phyloP scores from a whole-genome alignment of 139 green algal genomes.

The Chlamydomonas sp. region DNA sequence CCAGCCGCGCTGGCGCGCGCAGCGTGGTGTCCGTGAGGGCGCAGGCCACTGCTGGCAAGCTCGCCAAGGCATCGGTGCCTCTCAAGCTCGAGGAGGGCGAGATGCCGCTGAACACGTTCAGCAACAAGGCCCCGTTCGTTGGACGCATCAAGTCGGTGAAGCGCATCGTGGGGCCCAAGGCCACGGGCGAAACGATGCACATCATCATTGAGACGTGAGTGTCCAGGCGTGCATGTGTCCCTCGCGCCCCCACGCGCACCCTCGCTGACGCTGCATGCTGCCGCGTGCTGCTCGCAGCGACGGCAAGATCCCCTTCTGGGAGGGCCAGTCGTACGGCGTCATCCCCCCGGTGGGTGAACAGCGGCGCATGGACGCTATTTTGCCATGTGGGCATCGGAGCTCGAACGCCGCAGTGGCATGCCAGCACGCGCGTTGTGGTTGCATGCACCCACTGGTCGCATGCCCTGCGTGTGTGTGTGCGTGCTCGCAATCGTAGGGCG shows the following conservation, averaged over 20 bases:
- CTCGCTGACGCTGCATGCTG: too few species aligned
- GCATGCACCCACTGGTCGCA: too few species aligned
- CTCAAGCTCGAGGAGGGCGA: constrained; percentile 50
- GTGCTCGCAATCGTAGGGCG: constrained; percentile 75
- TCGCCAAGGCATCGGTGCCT: constrained; percentile 26
- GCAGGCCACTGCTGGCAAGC: constrained; percentile 12
- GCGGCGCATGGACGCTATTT: neutral
- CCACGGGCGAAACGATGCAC: constrained; percentile 91
- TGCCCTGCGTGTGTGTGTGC: too few species aligned
- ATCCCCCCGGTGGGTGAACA: constrained; percentile 77
- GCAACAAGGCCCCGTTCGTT: constrained; percentile 84
- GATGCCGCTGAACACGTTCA: constrained; percentile 91
- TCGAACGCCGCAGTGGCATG: too few species aligned
- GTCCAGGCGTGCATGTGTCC: neutral
- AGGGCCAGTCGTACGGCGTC: constrained; percentile 96
- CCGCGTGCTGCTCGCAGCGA: too few species aligned
- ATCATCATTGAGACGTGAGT: constrained; percentile 88
- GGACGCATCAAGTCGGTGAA: constrained; percentile 84
- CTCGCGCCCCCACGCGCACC: neutral
- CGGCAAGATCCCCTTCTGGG: constrained; percentile 93
- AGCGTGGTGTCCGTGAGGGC: constrained; percentile 16
- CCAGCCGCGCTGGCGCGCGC: constrained; percentile 23
- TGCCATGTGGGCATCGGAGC: too few species aligned
- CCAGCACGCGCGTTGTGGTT: too few species aligned
- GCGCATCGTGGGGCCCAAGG: constrained; percentile 92